Percentiles rank a stretch among this genome's conserved stretches.
phyloP scores from a whole-genome alignment of 495 filamentous ascomycete species.

The Annulohypoxylon moriforme region DNA sequence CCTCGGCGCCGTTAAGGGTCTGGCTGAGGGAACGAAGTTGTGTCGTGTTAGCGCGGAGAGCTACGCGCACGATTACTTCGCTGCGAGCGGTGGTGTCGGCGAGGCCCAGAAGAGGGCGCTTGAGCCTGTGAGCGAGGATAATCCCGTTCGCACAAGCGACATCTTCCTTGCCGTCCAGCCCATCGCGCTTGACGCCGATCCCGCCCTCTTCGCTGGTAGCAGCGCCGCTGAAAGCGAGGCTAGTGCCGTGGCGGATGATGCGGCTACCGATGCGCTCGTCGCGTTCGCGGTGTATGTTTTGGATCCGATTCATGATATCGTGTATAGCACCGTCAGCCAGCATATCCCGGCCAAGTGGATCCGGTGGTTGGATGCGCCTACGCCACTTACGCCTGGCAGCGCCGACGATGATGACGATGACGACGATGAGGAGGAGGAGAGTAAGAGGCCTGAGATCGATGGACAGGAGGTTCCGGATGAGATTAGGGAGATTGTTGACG shows the following conservation, averaged over 20 bases:
- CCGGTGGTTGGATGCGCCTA: constrained; percentile 86
- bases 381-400: constrained; percentile 61
- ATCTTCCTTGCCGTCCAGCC: constrained; percentile 96
- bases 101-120: constrained; percentile 80
- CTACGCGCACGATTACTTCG: constrained; percentile 85
- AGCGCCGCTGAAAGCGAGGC: constrained; percentile 64
- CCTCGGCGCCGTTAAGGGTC: constrained; percentile 81
- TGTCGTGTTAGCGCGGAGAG: constrained; percentile 86
- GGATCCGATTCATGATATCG: constrained; percentile 92
- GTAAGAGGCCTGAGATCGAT: constrained; percentile 31
- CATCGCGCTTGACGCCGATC: constrained; percentile 69
- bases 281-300: constrained; percentile 91
- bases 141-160: constrained; percentile 90
- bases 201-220: constrained; percentile 72
- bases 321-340: constrained; percentile 86
- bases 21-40: constrained; percentile 89
- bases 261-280: constrained; percentile 67
- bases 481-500: constrained; percentile 87
- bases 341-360: constrained; percentile 87
- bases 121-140: constrained; percentile 78
- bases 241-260: constrained; percentile 60
- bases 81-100: constrained; percentile 79
- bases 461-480: constrained; percentile 72
- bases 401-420: constrained; percentile 53
- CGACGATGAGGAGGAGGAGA: no score